Conservation (phyloP, 1,284 basidiomycete species). For the Microbotryum silenes-acaulis region DNA sequence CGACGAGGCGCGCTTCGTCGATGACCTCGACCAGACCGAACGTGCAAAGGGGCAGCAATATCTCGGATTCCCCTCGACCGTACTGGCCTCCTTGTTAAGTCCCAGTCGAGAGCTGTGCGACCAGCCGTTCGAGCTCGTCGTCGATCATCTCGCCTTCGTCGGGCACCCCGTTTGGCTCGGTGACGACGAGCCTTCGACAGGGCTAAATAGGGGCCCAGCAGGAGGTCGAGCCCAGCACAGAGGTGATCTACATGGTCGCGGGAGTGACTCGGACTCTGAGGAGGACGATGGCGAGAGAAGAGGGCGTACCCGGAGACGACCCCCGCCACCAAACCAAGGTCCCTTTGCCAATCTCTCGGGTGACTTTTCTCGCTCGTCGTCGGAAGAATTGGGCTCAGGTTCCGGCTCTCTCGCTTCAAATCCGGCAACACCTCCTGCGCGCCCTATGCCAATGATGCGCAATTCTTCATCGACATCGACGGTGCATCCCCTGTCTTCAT, state of each 20-base stretch:
- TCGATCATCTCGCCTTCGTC: constrained; percentile 89
- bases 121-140: constrained; percentile 84
- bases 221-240: constrained; percentile 10
- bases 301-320: constrained; percentile 26
- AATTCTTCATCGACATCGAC: constrained; percentile 25
- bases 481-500: constrained; percentile 13
- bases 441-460: not conserved
- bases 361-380: constrained; percentile 11
- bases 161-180: constrained; percentile 86
- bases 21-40: constrained; percentile 39
- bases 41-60: constrained; percentile 38
- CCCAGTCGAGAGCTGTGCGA: constrained; percentile 69
- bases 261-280: constrained; percentile 6
- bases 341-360: not conserved
- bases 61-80: constrained; percentile 71
- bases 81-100: constrained; percentile 74
- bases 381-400: constrained; percentile 16
- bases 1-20: constrained; percentile 8
- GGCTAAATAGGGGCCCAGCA: not conserved
- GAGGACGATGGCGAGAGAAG: constrained; percentile 16
- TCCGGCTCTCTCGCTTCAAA: constrained; percentile 1
- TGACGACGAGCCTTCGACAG: constrained; percentile 49
- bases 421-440: not conserved
- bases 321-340: not conserved
- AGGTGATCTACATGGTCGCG: constrained; percentile 5